Evolutionary conservation across 805 yeast genomes (phyloP).

Genomic region (Cyberlindnera misumaiensis): DNA sequence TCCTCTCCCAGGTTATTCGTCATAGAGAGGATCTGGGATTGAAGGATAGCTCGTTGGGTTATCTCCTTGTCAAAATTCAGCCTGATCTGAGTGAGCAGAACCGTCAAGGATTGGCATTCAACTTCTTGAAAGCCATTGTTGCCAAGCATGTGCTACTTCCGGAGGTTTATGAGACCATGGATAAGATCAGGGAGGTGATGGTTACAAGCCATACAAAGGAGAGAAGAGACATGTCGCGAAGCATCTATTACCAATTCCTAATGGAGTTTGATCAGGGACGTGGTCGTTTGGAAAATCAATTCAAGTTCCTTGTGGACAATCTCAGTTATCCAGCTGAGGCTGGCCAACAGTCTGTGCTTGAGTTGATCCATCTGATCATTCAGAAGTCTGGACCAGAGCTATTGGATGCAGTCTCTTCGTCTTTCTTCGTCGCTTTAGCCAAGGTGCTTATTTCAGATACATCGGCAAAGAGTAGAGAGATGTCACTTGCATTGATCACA

Average conservation of each 20-base stretch:
- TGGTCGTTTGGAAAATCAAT: constrained; percentile 75
- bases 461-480: constrained; percentile 71
- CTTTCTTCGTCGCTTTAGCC: constrained; percentile 79
- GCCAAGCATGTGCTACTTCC: constrained; percentile 70
- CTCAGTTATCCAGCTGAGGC: constrained; percentile 75
- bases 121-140: constrained; percentile 73
- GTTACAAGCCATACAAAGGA: constrained; percentile 80
- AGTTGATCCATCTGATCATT: constrained; percentile 65
- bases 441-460: constrained; percentile 75
- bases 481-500: constrained; percentile 60
- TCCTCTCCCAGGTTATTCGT: constrained; percentile 64
- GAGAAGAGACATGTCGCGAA: constrained; percentile 78
- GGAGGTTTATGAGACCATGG: constrained; percentile 87
- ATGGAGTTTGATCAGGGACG: constrained; percentile 94
- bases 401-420: constrained; percentile 53
- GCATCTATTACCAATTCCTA: constrained; percentile 75
- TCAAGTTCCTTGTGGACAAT: constrained; percentile 73
- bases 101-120: constrained; percentile 82
- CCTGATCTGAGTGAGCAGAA: constrained; percentile 90
- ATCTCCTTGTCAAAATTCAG: constrained; percentile 60
- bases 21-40: constrained; percentile 58
- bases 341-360: constrained; percentile 90
- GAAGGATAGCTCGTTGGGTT: constrained; percentile 67
- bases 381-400: constrained; percentile 57
- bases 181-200: constrained; percentile 74